Evolutionary conservation across 768 basidiomycete genomes (phyloP).

Genomic region (Leccinum ochraceum): DNA sequence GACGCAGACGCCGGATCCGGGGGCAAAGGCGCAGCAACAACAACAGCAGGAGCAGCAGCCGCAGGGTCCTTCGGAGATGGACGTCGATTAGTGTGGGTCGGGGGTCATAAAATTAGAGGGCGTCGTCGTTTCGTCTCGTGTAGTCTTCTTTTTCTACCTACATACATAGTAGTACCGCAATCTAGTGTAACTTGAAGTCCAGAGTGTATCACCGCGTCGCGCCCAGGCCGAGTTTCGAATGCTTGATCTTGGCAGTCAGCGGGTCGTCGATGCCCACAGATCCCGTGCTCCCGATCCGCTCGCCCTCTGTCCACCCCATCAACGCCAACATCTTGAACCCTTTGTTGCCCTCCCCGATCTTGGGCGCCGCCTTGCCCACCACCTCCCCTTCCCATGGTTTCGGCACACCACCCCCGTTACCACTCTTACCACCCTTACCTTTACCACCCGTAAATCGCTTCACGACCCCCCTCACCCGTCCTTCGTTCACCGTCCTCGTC

Average conservation of each 20-base stretch:
- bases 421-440: neutral
- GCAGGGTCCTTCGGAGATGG: slow-evolving; percentile 71
- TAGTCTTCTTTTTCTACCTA: slow-evolving; percentile 1
- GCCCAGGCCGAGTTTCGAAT: slow-evolving; percentile 82
- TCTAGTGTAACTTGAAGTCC: slow-evolving; percentile 8
- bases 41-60: slow-evolving; percentile 32
- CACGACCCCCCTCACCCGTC: slow-evolving; percentile 52
- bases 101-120: neutral
- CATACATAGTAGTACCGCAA: slow-evolving; percentile 17
- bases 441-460: slow-evolving; percentile 30
- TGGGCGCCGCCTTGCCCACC: slow-evolving; percentile 86
- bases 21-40: slow-evolving; percentile 33
- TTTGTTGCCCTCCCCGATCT: slow-evolving; percentile 75
- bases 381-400: slow-evolving; percentile 80
- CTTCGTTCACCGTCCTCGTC: slow-evolving; percentile 58
- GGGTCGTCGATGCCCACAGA: slow-evolving; percentile 71
- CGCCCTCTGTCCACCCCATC: slow-evolving; percentile 93
- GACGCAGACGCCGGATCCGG: slow-evolving; percentile 54
- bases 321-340: slow-evolving; percentile 85
- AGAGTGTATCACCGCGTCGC: slow-evolving; percentile 38
- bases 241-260: slow-evolving; percentile 82
- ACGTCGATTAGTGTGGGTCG: slow-evolving; percentile 61
- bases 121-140: neutral
- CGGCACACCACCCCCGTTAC: slow-evolving; percentile 35
- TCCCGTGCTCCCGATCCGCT: slow-evolving; percentile 61